Percentiles rank a stretch among this genome's conserved stretches.
Conservation (phyloP, 192 early-diverging fungal genomes). For the Mycoemilia scoparia region DNA sequence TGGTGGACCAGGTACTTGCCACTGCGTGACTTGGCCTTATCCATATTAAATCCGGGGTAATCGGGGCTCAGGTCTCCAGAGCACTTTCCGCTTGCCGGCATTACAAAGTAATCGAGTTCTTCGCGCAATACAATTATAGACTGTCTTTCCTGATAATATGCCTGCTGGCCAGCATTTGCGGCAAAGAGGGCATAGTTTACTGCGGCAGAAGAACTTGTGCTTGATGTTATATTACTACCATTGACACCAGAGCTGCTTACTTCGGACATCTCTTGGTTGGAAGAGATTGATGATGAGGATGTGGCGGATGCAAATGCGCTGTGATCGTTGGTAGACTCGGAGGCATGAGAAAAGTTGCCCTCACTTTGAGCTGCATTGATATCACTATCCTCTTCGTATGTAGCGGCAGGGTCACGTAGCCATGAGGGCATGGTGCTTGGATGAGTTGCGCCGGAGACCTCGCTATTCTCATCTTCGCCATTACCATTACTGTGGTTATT, state of each 20-base stretch:
- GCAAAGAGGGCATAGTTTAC: slow-evolving; percentile 31
- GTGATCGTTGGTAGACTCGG: slow-evolving; percentile 18
- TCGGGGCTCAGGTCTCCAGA: slow-evolving; percentile 20
- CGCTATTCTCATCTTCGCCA: background rate
- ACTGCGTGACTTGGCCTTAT: slow-evolving; percentile 39
- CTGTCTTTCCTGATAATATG: slow-evolving; percentile 31
- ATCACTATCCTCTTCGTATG: background rate
- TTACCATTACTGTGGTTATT: background rate
- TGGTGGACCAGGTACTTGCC: slow-evolving; percentile 43
- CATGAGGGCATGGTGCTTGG: no score
- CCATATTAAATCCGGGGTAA: slow-evolving; percentile 21
- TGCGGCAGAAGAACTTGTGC: slow-evolving; percentile 29
- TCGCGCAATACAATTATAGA: slow-evolving; percentile 60
- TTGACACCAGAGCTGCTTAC: slow-evolving; percentile 17
- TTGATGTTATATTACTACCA: slow-evolving; percentile 23
- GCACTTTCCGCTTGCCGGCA: slow-evolving; percentile 18
- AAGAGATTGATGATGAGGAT: background rate
- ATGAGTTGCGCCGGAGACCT: slow-evolving; percentile 15
- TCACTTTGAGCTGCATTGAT: slow-evolving; percentile 14
- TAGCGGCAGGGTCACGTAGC: slow-evolving; percentile 2
- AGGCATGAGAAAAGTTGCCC: slow-evolving; percentile 8
- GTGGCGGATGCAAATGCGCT: slow-evolving; percentile 15
- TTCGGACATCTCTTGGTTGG: background rate
- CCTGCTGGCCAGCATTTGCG: slow-evolving; percentile 3
- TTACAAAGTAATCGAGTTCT: slow-evolving; percentile 60